Conservation (phyloP, 1,284 basidiomycete species). For the Marasmius sp. region DNA sequence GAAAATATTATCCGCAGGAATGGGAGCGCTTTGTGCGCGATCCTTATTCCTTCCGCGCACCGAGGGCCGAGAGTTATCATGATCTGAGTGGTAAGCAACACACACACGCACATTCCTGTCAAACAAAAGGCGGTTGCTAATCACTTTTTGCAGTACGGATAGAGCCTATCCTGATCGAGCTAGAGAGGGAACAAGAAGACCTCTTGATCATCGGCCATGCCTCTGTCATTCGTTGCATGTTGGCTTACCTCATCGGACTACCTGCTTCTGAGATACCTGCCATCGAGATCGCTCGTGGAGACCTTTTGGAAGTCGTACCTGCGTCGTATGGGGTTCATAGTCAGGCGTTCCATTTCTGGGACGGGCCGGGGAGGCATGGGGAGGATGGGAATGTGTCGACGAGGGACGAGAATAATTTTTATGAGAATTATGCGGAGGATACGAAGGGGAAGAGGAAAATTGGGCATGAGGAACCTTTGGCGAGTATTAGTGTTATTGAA, state of each 20-base stretch:
- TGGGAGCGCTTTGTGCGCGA: constrained; percentile 92
- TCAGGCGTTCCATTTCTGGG: constrained; percentile 92
- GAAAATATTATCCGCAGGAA: constrained; percentile 89
- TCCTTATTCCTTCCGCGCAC: constrained; percentile 91
- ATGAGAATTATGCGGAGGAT: constrained; percentile 85
- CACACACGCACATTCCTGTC: too few species aligned
- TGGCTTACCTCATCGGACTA: constrained; percentile 89
- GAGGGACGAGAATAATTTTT: constrained; percentile 73
- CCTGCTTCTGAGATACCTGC: constrained; percentile 97
- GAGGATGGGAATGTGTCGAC: constrained; percentile 39
- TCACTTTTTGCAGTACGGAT: constrained; percentile 54
- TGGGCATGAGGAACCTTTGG: constrained; percentile 6
- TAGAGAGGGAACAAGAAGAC: constrained; percentile 81
- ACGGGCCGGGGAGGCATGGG: constrained; percentile 66
- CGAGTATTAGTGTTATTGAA: constrained; percentile 10
- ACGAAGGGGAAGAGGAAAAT: constrained; percentile 66
- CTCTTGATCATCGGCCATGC: constrained; percentile 83
- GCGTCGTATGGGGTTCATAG: constrained; percentile 89
- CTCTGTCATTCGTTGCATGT: constrained; percentile 95
- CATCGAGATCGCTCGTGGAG: constrained; percentile 91
- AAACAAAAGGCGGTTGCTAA: neutral
- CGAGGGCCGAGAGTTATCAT: constrained; percentile 93
- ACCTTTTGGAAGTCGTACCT: constrained; percentile 87
- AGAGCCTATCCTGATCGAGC: constrained; percentile 82
- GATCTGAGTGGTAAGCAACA: constrained; percentile 69